Conservation (phyloP, 1,284 basidiomycete genomes). For the Moesziomyces aphidis region DNA sequence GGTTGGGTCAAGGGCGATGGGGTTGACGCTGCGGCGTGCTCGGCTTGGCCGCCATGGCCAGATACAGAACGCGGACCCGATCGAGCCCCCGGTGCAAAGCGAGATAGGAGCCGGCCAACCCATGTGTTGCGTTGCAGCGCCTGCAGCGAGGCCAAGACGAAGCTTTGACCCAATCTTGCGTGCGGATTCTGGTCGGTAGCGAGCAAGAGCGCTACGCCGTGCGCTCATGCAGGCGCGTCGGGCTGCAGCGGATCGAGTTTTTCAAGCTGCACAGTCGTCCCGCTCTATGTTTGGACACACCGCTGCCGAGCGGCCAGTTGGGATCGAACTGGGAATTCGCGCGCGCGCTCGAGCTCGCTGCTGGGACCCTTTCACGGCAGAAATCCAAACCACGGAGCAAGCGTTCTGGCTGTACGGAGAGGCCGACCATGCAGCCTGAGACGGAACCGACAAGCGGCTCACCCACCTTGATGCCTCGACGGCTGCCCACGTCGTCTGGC, state of each 20-base stretch:
- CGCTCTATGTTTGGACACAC: not conserved
- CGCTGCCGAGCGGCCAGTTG: not conserved
- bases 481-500: too few relatives aligned
- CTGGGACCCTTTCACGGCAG: not conserved
- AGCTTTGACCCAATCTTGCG: not conserved
- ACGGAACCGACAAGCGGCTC: too few relatives aligned
- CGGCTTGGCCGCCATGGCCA: too few relatives aligned
- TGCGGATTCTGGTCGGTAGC: not conserved
- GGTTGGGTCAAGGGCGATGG: too few relatives aligned
- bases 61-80: too few relatives aligned
- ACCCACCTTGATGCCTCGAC: too few relatives aligned
- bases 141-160: not conserved
- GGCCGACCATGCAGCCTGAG: too few relatives aligned
- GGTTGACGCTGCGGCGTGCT: too few relatives aligned
- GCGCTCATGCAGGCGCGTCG: not conserved
- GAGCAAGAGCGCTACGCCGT: not conserved
- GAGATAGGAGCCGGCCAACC: too few relatives aligned
- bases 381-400: not conserved
- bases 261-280: not conserved
- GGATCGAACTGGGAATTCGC: not conserved
- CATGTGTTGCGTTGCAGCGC: too few relatives aligned
- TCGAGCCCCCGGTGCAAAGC: too few relatives aligned
- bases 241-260: not conserved
- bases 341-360: not conserved
- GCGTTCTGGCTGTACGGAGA: too few relatives aligned